Evolutionary conservation across 208 protist genomes (phyloP).

Genomic region (Crithidia thermophila): DNA sequence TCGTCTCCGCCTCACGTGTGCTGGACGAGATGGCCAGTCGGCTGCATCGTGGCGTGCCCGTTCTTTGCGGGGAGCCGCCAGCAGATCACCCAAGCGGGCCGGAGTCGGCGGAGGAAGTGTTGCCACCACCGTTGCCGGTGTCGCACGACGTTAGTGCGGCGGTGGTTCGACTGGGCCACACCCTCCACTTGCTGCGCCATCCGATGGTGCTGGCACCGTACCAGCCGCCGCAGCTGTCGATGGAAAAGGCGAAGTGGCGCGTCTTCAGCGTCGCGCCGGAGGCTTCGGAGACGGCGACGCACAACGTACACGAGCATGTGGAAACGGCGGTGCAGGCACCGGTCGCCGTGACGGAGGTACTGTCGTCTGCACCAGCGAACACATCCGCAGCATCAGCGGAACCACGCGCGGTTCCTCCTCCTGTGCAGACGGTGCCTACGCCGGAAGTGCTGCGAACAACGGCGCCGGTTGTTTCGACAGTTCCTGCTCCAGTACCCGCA

Average conservation of each 20-base stretch:
- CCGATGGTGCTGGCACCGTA: slow-evolving; percentile 54
- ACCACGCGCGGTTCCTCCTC: neutral
- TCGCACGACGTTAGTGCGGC: slow-evolving; percentile 30
- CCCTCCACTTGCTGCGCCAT: slow-evolving; percentile 41
- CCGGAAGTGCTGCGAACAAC: neutral
- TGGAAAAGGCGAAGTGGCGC: slow-evolving; percentile 48
- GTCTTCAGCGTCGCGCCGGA: slow-evolving; percentile 14
- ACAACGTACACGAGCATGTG: neutral
- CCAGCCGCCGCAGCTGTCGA: slow-evolving; percentile 43
- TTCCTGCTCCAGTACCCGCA: neutral
- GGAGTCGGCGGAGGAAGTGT: neutral
- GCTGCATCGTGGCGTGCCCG: slow-evolving; percentile 37
- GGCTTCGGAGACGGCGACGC: too few relatives aligned
- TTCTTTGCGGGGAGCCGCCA: neutral
- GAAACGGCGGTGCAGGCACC: neutral
- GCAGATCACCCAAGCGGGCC: too few relatives aligned
- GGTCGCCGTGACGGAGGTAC: neutral
- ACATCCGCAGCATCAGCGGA: neutral
- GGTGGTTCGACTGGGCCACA: slow-evolving; percentile 40
- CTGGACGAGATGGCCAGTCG: slow-evolving; percentile 20
- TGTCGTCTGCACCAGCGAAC: neutral
- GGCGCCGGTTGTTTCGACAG: neutral
- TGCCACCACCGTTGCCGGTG: slow-evolving; percentile 20
- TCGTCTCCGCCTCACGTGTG: slow-evolving; percentile 20
- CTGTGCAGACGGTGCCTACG: neutral